A percentile compares a stretch with the other conserved stretches of the same genome.
Conservation (phyloP, 2,329 filamentous ascomycete species). For the Monosporascus cannonballus region DNA sequence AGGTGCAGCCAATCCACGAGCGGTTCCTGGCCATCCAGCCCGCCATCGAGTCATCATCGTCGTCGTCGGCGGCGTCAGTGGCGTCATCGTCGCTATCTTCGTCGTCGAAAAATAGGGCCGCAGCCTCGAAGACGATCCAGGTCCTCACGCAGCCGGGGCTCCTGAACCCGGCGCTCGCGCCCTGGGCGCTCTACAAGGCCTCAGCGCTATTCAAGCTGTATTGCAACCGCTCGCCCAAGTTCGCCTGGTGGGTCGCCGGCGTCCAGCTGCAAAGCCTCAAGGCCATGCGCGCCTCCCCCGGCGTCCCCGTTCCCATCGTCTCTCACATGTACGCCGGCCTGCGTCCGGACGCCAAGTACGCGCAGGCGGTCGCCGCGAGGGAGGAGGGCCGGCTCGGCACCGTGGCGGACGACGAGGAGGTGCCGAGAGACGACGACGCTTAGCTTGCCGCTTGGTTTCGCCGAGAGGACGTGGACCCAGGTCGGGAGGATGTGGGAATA, state of each 20-base stretch:
- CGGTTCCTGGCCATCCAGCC: slow-evolving; percentile 38
- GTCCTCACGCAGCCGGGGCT: slow-evolving; percentile 25
- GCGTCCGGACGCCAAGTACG: slow-evolving; percentile 20
- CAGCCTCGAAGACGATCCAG: slow-evolving; percentile 18
- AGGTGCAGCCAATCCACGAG: slow-evolving; percentile 30
- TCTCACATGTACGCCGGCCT: slow-evolving; percentile 23
- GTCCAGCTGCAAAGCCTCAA: slow-evolving; percentile 44
- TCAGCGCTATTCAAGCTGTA: slow-evolving; percentile 40
- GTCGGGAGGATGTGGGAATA: too few species aligned
- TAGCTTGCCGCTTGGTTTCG: neutral
- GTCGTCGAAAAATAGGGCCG: slow-evolving; percentile 1
- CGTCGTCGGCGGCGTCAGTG: too few species aligned
- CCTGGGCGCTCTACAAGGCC: slow-evolving; percentile 46
- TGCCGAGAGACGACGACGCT: slow-evolving; percentile 11
- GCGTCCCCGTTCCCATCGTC: slow-evolving; percentile 27
- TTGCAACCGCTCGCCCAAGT: slow-evolving; percentile 18
- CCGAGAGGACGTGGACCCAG: too few species aligned
- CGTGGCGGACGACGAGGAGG: slow-evolving; percentile 8
- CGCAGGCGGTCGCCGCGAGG: slow-evolving; percentile 14
- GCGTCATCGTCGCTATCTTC: too few species aligned
- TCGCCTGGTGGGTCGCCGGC: slow-evolving; percentile 44
- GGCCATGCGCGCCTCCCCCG: slow-evolving; percentile 19
- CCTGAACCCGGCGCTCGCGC: slow-evolving; percentile 22
- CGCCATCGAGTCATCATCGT: slow-evolving; percentile 6
- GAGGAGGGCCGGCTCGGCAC: slow-evolving; percentile 10